Evolutionary conservation across 345 rosid species (phyloP), one percentile per base, ranked within the genome.

Genomic region (Populus simonii): DNA sequence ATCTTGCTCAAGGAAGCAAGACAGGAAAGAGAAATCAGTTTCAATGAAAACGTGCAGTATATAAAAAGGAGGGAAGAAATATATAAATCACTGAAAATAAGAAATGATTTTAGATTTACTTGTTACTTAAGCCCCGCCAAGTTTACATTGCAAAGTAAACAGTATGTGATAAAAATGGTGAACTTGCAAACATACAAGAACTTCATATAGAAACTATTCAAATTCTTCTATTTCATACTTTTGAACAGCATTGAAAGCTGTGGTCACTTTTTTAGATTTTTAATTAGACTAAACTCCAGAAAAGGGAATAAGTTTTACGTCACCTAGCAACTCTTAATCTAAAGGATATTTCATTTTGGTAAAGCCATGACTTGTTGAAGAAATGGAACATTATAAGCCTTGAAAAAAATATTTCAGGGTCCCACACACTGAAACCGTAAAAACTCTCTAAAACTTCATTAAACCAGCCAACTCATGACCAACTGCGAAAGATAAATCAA

Each of bases 401-500:
- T 1, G 31, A 75, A 15, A 11, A 43, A 45, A 31, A 66, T 6
- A 18, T 45, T 41, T 36, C 16, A 38, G 38, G 20, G 20, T 33
- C 43, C 62, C 6, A 39, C 55, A 18, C 17, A 51, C 27, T 35
- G 23, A 51, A 38, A 36, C 23, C 25, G 43, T 27, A 13, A 70
- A 59, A 36, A 38, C 41, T 38, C 41, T 38, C 1, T 7, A 31
- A 38, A 36, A 12, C 22, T n/a, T 13, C 68, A 23, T 68, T 35
- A 5, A 38, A 25, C 23, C 25, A 22, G 36, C 70, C 4, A 22
- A 71, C 39, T 71, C 53, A 8, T 39, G 36, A 11, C 53, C 29
- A 73, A 20, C 49, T 51, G 57, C 77, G 36, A 66, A 53, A 53
- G n/a, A 53, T 53, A 45, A 65, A 81, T 73, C 59, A 53, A 53